Evolutionary conservation across 495 filamentous ascomycete genomes (phyloP), one percentile per base, ranked within the genome.

Genomic region (Pyrenula aspistea): DNA sequence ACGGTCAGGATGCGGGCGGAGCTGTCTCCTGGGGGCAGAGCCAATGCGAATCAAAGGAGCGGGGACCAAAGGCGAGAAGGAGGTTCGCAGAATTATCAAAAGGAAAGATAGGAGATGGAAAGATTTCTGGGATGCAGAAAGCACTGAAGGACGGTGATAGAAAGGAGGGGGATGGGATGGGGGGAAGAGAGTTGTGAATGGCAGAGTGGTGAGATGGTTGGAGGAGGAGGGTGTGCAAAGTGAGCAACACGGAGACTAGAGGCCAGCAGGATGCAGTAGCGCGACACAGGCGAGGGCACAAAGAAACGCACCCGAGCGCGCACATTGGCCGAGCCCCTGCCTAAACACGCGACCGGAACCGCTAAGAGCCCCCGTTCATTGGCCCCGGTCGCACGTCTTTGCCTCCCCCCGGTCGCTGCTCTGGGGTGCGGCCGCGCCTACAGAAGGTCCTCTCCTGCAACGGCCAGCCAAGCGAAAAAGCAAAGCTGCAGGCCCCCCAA

Each of bases 81-180:
- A 42, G 31, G 31, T 8, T 15, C 8, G 15, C 31, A n/a, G n/a
- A 42, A 42, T 42, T 42, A 42, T 42, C 31, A 42, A 42, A 42
- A 42, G 15, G 31, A 42, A 42, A 42, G 31, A 42, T 42, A 42
- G 31, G 31, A 42, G 31, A 42, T n/a, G n/a, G 31, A 15, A 42
- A 8, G 31, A 42, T 15, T 42, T 42, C 15, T 42, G 31, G 8
- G 15, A 42, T 42, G 31, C 15, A 62, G 66, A 51, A 24, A 53
- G 65, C 64, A 63, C 59, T 66, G 60, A 61, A 64, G 59, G 67
- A 63, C 62, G 53, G 19, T 23, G 55, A 63, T 59, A 62, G 59
- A 62, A 59, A 58, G 65, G 59, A 60, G 59, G 63, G 55, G 61
- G 65, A 53, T 63, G 73, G 63, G 65, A 60, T 63, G 66, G 61